A percentile compares a stretch with the other conserved stretches of the same genome.
These are phyloP conservation scores for Penicillium ochrochloron DNA, from an alignment of 495 filamentous ascomycete species.

Conservation along the genomic window DNA sequence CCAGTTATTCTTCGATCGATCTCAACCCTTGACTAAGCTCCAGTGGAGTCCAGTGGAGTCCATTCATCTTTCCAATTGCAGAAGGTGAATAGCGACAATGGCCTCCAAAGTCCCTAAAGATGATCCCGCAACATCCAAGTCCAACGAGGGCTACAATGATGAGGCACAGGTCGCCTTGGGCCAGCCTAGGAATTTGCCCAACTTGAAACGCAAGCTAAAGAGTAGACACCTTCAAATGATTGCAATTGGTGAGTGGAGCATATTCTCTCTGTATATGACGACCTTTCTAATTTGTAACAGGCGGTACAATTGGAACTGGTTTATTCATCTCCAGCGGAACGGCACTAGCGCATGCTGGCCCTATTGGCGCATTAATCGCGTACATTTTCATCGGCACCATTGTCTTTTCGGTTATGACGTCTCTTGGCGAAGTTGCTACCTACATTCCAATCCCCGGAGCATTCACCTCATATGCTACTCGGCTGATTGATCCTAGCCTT, in stretches of 20 bases:
- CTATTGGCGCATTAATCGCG: slow-evolving; percentile 63
- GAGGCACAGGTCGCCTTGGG: neutral
- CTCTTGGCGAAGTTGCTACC: slow-evolving; percentile 66
- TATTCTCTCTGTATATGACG: slow-evolving; percentile 59
- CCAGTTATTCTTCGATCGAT: neutral
- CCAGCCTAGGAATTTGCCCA: slow-evolving; percentile 19
- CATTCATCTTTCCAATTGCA: neutral
- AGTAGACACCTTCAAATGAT: slow-evolving; percentile 59
- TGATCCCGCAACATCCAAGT: neutral
- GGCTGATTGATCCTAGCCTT: slow-evolving; percentile 66
- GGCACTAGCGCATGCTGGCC: slow-evolving; percentile 62
- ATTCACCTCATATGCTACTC: slow-evolving; percentile 66
- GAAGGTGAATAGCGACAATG: neutral
- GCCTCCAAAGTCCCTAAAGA: neutral
- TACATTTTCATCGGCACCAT: slow-evolving; percentile 59
- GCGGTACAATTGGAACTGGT: slow-evolving; percentile 71
- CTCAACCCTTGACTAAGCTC: neutral
- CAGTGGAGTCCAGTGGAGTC: slow-evolving; percentile 2
- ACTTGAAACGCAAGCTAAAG: slow-evolving; percentile 57
- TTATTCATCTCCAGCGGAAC: slow-evolving; percentile 69
- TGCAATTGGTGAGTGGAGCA: slow-evolving; percentile 58
- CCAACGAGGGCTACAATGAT: slow-evolving; percentile 6
- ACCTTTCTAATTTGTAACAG: slow-evolving; percentile 36
- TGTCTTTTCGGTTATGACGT: slow-evolving; percentile 53
- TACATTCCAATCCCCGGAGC: slow-evolving; percentile 70